A percentile compares a stretch with the other conserved stretches of the same genome.
These are phyloP conservation scores for Apiotrichum siamense DNA, from an alignment of 1,284 basidiomycete species.

Conservation along the genomic window DNA sequence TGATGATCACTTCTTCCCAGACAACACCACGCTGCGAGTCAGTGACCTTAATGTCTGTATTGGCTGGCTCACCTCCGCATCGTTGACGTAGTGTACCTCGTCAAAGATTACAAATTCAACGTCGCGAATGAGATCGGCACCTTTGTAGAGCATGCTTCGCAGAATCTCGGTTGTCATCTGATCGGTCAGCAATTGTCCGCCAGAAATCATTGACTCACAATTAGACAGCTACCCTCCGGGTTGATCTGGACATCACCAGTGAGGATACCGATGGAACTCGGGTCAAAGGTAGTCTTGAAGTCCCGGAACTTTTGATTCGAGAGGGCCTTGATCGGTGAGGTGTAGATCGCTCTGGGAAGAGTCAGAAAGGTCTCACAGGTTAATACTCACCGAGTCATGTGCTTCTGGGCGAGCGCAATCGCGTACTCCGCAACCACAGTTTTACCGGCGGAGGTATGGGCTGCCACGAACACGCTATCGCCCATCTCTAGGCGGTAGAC, in stretches of 20 bases:
- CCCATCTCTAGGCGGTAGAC: slow-evolving; percentile 97
- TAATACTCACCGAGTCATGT: slow-evolving; percentile 81
- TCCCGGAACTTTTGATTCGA: slow-evolving; percentile 99
- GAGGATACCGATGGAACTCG: slow-evolving; percentile 87
- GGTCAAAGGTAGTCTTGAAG: slow-evolving; percentile 94
- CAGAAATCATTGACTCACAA: slow-evolving; percentile 50
- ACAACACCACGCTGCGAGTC: slow-evolving; percentile 84
- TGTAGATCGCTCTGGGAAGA: slow-evolving; percentile 80
- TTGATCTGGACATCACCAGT: slow-evolving; percentile 99
- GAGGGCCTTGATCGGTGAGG: slow-evolving; percentile 96
- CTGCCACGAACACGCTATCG: slow-evolving; percentile 96
- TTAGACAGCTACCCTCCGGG: slow-evolving; percentile 91
- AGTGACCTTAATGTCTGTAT: too few species aligned
- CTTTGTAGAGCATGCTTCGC: slow-evolving; percentile 97
- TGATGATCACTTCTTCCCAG: slow-evolving; percentile 99
- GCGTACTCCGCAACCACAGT: slow-evolving; percentile 99
- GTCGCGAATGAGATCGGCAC: slow-evolving; percentile 95
- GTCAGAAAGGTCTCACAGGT: background rate
- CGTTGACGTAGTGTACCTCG: slow-evolving; percentile 99
- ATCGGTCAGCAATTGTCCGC: background rate
- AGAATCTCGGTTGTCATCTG: slow-evolving; percentile 97
- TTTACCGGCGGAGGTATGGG: slow-evolving; percentile 94
- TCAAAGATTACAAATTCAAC: slow-evolving; percentile 99
- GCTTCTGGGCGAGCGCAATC: slow-evolving; percentile 90
- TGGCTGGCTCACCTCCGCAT: slow-evolving; percentile 90